These are phyloP conservation scores for Aspergillus ellipticus DNA, from an alignment of 495 filamentous ascomycete species.

Conservation along the genomic window DNA sequence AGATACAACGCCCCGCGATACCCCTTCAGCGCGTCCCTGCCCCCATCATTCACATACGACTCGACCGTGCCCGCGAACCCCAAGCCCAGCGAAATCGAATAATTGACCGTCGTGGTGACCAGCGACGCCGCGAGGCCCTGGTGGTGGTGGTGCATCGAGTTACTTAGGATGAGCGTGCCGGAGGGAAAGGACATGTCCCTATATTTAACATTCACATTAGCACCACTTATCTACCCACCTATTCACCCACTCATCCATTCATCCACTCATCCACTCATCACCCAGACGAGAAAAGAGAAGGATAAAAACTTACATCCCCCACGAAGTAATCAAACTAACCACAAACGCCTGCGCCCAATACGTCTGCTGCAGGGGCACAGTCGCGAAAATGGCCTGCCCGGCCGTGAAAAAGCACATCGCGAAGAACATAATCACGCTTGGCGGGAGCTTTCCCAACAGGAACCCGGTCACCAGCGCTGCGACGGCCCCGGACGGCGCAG, in stretches of 20 bases:
- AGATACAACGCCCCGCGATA: slow-evolving; percentile 57
- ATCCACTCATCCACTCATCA: too few relatives aligned
- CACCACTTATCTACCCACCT: too few relatives aligned
- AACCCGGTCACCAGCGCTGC: slow-evolving; percentile 49
- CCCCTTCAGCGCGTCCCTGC: slow-evolving; percentile 44
- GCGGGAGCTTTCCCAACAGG: slow-evolving; percentile 35
- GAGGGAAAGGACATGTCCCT: slow-evolving; percentile 58
- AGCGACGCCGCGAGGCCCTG: slow-evolving; percentile 61
- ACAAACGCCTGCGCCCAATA: slow-evolving; percentile 64
- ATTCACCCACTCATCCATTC: too few relatives aligned
- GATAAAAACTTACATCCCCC: slow-evolving; percentile 42
- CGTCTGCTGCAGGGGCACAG: slow-evolving; percentile 43
- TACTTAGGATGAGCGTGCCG: slow-evolving; percentile 56
- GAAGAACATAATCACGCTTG: slow-evolving; percentile 47
- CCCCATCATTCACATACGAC: slow-evolving; percentile 41
- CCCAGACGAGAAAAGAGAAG: not conserved
- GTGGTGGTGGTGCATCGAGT: slow-evolving; percentile 53
- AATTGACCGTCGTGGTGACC: slow-evolving; percentile 59
- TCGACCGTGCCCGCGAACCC: slow-evolving; percentile 62
- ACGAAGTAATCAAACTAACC: slow-evolving; percentile 50
- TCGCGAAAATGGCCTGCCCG: slow-evolving; percentile 44
- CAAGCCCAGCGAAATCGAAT: slow-evolving; percentile 56
- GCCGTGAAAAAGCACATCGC: slow-evolving; percentile 46
- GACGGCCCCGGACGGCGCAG: slow-evolving; percentile 41
- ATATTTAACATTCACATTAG: too few relatives aligned